These are phyloP conservation scores for Pinus taeda DNA, from an alignment of 75 land plant species.

Conservation along the genomic window DNA sequence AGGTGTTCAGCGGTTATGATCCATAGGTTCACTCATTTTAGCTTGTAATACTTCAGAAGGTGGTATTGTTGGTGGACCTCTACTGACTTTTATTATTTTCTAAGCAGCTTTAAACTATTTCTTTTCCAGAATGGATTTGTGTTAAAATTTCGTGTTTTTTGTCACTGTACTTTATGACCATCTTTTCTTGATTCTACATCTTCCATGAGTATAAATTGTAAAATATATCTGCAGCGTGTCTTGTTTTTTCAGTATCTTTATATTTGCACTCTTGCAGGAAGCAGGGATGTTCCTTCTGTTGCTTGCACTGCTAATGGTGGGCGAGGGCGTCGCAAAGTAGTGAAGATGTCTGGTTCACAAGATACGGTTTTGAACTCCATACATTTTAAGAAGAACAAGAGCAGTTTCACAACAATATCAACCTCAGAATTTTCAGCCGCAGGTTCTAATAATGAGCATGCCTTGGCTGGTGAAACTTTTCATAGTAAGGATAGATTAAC, in stretches of 20 bases:
- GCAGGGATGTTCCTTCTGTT: neutral
- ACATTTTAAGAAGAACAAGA: conserved; percentile 10
- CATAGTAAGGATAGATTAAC: conserved; percentile 15
- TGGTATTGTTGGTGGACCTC: neutral
- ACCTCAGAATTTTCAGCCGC: conserved; percentile 14
- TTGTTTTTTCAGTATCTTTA: neutral
- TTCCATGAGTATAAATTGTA: neutral
- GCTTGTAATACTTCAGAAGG: neutral
- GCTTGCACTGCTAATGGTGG: neutral
- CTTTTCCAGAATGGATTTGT: too few species aligned
- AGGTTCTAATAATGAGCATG: conserved; percentile 19
- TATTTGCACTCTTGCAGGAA: neutral
- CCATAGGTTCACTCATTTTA: neutral
- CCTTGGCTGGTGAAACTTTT: conserved; percentile 17
- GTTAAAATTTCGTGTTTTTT: neutral
- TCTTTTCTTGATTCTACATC: neutral
- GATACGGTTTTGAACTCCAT: conserved; percentile 6
- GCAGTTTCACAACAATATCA: conserved; percentile 4
- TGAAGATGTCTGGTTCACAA: neutral
- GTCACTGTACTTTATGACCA: neutral
- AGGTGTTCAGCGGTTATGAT: neutral
- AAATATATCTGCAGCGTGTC: neutral
- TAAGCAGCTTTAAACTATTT: neutral
- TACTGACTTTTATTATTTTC: neutral
- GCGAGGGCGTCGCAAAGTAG: conserved; percentile 2